phyloP scores from a whole-genome alignment of 106 monocot species.

The Dioscorea alata region DNA sequence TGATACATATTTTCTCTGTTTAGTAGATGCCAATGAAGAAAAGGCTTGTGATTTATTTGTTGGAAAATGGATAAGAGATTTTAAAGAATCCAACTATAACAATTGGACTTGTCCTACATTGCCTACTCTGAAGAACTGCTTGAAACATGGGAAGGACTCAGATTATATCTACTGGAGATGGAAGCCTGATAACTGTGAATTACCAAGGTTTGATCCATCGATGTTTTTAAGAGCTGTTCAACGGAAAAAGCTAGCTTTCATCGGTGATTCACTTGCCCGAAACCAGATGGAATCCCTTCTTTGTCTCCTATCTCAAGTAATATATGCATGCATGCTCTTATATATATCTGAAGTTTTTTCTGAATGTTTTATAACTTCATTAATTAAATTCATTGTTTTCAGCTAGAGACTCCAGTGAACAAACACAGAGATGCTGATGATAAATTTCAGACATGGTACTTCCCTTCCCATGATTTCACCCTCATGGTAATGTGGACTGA shows the following conservation, averaged over 20 bases:
- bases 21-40: background rate
- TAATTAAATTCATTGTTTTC: background rate
- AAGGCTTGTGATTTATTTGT: slow-evolving; percentile 16
- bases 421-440: slow-evolving; percentile 26
- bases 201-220: slow-evolving; percentile 26
- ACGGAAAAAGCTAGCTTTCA: slow-evolving; percentile 40
- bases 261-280: slow-evolving; percentile 38
- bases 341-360: background rate
- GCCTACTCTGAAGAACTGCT: slow-evolving; percentile 30
- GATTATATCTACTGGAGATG: slow-evolving; percentile 39
- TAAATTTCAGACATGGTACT: slow-evolving; percentile 40
- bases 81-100: slow-evolving; percentile 5
- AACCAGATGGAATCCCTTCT: slow-evolving; percentile 52
- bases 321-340: background rate
- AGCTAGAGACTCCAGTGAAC: slow-evolving; percentile 38
- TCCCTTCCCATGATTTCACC: slow-evolving; percentile 57
- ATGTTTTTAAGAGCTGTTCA: slow-evolving; percentile 19
- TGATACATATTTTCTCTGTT: background rate
- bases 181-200: slow-evolving; percentile 39
- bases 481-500: slow-evolving; percentile 57
- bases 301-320: slow-evolving; percentile 47
- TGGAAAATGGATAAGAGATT: slow-evolving; percentile 32
- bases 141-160: slow-evolving; percentile 34
- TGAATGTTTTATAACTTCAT: background rate
- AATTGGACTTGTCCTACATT: slow-evolving; percentile 29